A percentile compares a stretch with the other conserved stretches of the same genome.
Evolutionary conservation across 2,329 filamentous ascomycete species (phyloP).

Genomic region (Colletotrichum sp.): DNA sequence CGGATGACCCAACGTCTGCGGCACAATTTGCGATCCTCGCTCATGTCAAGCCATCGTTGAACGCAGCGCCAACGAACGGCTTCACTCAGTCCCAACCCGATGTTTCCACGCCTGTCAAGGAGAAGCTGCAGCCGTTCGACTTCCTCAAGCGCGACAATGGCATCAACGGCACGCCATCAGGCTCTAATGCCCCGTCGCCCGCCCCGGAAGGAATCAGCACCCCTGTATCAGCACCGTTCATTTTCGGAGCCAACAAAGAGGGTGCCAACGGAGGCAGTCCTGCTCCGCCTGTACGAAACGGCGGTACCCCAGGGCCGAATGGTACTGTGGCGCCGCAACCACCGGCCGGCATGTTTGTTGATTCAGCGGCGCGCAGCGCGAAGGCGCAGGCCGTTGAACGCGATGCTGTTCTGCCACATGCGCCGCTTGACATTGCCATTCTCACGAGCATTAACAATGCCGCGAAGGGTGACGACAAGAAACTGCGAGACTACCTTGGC

Average conservation of each 20-base stretch:
- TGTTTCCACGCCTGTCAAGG: slow-evolving; percentile 65
- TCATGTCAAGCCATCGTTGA: slow-evolving; percentile 64
- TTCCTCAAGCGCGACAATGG: slow-evolving; percentile 72
- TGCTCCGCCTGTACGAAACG: slow-evolving; percentile 54
- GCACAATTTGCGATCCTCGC: slow-evolving; percentile 76
- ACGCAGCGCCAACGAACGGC: slow-evolving; percentile 47
- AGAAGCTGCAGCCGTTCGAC: slow-evolving; percentile 70
- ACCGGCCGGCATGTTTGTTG: slow-evolving; percentile 53
- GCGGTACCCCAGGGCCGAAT: slow-evolving; percentile 46
- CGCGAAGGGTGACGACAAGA: slow-evolving; percentile 88
- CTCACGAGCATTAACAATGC: slow-evolving; percentile 88
- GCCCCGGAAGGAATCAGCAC: slow-evolving; percentile 79
- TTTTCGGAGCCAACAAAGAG: slow-evolving; percentile 59
- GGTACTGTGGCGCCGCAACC: slow-evolving; percentile 34
- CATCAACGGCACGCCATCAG: slow-evolving; percentile 77
- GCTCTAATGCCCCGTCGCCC: slow-evolving; percentile 87
- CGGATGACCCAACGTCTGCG: slow-evolving; percentile 86
- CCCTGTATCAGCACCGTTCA: slow-evolving; percentile 61
- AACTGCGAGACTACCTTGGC: slow-evolving; percentile 86
- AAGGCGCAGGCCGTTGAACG: slow-evolving; percentile 69
- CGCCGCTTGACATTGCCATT: slow-evolving; percentile 87
- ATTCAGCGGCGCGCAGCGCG: slow-evolving; percentile 54
- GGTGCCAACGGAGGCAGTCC: slow-evolving; percentile 54
- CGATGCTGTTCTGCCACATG: slow-evolving; percentile 81
- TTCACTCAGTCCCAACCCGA: slow-evolving; percentile 48